These are phyloP conservation scores for Rubia yunnanensis DNA, from an alignment of 257 asterid genomes.

Conservation along the genomic window DNA sequence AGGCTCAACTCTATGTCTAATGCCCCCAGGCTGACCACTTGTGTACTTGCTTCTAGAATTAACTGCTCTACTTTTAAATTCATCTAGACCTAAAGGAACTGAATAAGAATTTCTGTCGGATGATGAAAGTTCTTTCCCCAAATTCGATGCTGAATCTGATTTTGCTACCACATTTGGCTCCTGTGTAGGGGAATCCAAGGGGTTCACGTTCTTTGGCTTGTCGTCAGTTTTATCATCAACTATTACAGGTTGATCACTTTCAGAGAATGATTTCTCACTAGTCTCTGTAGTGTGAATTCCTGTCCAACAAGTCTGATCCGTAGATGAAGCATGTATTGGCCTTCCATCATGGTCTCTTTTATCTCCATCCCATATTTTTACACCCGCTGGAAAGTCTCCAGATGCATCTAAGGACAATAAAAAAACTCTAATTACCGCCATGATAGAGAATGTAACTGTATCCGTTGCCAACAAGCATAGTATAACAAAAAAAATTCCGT, in stretches of 20 bases:
- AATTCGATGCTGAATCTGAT: conserved; percentile 18
- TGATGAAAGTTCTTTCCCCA: conserved; percentile 33
- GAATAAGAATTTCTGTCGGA: conserved; percentile 33
- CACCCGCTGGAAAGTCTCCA: conserved; percentile 34
- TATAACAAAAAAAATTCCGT: background rate
- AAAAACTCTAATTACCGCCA: background rate
- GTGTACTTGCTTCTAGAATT: conserved; percentile 33
- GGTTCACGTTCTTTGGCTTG: conserved; percentile 11
- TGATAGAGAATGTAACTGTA: background rate
- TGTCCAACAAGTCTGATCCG: conserved; percentile 21
- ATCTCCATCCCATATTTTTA: conserved; percentile 37
- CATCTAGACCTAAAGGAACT: conserved; percentile 67
- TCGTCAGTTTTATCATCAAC: conserved; percentile 21
- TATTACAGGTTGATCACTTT: conserved; percentile 20
- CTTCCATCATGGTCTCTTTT: conserved; percentile 21
- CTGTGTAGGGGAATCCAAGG: conserved; percentile 17
- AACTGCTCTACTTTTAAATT: conserved; percentile 67
- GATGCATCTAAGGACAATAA: conserved; percentile 33
- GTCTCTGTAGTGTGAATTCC: conserved; percentile 22
- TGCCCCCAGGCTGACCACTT: conserved; percentile 50
- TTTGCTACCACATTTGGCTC: conserved; percentile 31
- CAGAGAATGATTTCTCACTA: conserved; percentile 8
- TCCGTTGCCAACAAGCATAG: background rate
- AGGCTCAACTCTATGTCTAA: conserved; percentile 75
- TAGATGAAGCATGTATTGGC: conserved; percentile 19